Evolutionary conservation across 2,329 filamentous ascomycete genomes (phyloP).

Genomic region (Exophiala aquamarina): DNA sequence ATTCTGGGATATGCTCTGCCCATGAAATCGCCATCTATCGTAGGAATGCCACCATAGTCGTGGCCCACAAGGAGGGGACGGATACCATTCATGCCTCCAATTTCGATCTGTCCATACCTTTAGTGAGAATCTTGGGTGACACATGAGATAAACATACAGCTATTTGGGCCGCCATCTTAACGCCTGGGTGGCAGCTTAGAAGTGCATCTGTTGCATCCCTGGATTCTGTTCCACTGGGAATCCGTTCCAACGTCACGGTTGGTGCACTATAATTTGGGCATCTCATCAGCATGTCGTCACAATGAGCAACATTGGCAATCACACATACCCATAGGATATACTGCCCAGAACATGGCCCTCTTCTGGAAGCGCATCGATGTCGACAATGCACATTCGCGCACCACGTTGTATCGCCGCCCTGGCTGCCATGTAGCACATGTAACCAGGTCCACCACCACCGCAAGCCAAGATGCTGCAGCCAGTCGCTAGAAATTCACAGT

Average conservation of each 20-base stretch:
- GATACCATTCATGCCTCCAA: constrained; percentile 64
- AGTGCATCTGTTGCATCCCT: no score
- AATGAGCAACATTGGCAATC: no score
- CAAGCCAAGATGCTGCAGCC: constrained; percentile 52
- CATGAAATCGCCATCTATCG: constrained; percentile 49
- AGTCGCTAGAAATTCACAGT: constrained; percentile 46
- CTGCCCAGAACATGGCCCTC: constrained; percentile 11
- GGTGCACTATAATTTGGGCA: constrained; percentile 10
- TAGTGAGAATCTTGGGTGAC: no score
- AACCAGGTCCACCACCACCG: constrained; percentile 48
- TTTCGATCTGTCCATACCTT: constrained; percentile 23
- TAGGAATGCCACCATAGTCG: constrained; percentile 31
- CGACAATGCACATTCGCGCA: constrained; percentile 10
- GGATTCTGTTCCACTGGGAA: no score
- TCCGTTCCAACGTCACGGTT: constrained; percentile 13
- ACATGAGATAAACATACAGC: no score
- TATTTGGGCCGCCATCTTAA: no score
- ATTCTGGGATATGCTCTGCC: constrained; percentile 22
- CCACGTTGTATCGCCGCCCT: constrained; percentile 12
- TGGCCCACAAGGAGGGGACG: constrained; percentile 56
- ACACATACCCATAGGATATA: constrained; percentile 10
- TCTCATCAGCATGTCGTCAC: no score
- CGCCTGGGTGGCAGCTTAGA: no score
- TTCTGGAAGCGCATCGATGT: constrained; percentile 13
- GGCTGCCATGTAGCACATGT: constrained; percentile 30